Conservation (phyloP, 2,329 filamentous ascomycete species). For the Pyrenophora tritici-repentis region DNA sequence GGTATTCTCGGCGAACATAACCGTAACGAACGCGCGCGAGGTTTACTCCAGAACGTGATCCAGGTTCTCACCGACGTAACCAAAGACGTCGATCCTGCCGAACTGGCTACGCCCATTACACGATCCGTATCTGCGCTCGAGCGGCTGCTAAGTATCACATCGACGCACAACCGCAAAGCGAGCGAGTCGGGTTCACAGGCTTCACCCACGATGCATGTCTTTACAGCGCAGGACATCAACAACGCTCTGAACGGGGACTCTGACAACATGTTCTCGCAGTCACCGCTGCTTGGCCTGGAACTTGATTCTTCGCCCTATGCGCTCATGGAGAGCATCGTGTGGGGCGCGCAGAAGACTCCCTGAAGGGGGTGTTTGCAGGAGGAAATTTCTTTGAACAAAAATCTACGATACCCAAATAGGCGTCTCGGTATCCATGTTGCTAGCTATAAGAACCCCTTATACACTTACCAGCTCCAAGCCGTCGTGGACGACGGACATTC, state of each 20-base stretch:
- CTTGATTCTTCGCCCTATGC: constrained; percentile 54
- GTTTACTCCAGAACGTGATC: constrained; percentile 53
- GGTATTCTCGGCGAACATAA: constrained; percentile 53
- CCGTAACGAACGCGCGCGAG: constrained; percentile 52
- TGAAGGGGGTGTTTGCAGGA: neutral
- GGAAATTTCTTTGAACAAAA: neutral
- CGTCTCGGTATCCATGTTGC: neutral
- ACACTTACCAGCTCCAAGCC: no score
- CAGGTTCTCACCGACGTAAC: constrained; percentile 54
- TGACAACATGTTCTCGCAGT: constrained; percentile 35
- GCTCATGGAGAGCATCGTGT: constrained; percentile 56
- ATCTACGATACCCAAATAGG: constrained; percentile 10
- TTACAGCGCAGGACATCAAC: constrained; percentile 46
- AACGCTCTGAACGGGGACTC: constrained; percentile 41
- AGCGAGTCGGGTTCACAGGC: constrained; percentile 40
- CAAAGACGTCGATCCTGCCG: constrained; percentile 53
- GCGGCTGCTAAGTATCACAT: constrained; percentile 47
- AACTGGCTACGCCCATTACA: constrained; percentile 55
- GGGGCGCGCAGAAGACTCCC: constrained; percentile 43
- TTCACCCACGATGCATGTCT: constrained; percentile 38
- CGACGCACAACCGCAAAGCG: constrained; percentile 26
- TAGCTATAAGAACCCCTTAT: no score
- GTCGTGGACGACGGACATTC: no score
- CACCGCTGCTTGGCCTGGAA: constrained; percentile 45
- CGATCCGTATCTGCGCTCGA: constrained; percentile 54